Evolutionary conservation across 306 rosid species (phyloP), one percentile per base, ranked within the genome.

Genomic region (Cucurbita ficifolia): DNA sequence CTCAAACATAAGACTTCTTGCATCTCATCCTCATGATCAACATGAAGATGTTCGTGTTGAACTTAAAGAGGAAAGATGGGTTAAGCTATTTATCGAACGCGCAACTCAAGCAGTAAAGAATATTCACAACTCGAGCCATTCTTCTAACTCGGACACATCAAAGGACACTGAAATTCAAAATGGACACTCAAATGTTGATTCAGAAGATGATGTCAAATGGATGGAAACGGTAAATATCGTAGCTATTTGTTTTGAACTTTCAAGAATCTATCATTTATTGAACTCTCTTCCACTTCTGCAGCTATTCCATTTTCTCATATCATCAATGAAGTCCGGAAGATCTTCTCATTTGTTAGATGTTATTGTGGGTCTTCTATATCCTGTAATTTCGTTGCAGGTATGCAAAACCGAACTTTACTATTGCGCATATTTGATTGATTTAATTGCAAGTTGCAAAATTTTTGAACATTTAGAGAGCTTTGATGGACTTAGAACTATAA

Each of bases 301-400:
- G 99, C 84, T 91, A 70, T 90, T 94, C 79, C 86, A 88, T 87
- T 91, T 94, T 75, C 81, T 94, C 81, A 85, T 91, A 89, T 87
- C 92, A 16, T 89, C 95, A 57, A 64, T 94, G 88, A 94, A 89
- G 96, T 94, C 97, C 14, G 96, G 96, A 61, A 81, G 99, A 79
- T 89, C 96, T 64, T 91, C 99, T 24, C 86, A 82, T 79, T 84
- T 94, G 77, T 86, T 84, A 17, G 99, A 91, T 70, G 90, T 91
- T 80, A 83, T 91, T 54, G 96, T 87, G 69, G 95, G 88, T 75
- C 94, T 91, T 84, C 90, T 94, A 55, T 88, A 91, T 91, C 96
- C 99, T 70, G 96, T 94, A 76, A 88, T 94, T 77, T 91, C 96
- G 57, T 86, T 94, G 82, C 96, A 94, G 97, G 99, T 91, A 79